These are phyloP conservation scores for Kodamaea nitidulidarum DNA, from an alignment of 805 yeast genomes.

Conservation along the genomic window DNA sequence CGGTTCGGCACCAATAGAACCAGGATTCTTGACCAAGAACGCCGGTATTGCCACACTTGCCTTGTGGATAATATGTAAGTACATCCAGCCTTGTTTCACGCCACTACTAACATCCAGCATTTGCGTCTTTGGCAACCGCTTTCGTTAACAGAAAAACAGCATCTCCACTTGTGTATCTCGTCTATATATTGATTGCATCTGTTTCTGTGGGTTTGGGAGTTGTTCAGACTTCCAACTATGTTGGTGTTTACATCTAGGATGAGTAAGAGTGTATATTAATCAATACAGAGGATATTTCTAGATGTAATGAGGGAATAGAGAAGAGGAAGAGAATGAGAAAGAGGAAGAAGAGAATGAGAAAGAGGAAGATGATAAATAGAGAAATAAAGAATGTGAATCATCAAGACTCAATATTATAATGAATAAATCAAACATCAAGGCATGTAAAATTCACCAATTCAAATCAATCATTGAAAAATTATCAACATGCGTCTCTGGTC, in stretches of 20 bases:
- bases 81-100: neutral
- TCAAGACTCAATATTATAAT: neutral
- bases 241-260: conserved; percentile 41
- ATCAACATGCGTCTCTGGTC: conserved; percentile 6
- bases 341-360: too few species aligned
- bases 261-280: too few species aligned
- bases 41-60: conserved; percentile 20
- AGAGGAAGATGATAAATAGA: neutral
- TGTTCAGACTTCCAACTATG: conserved; percentile 36
- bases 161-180: conserved; percentile 20
- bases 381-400: neutral
- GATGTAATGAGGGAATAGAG: too few species aligned
- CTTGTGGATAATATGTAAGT: conserved; percentile 23
- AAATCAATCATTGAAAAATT: neutral
- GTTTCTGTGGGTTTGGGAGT: conserved; percentile 35
- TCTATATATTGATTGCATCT: conserved; percentile 33
- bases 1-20: conserved; percentile 22
- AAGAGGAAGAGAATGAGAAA: too few species aligned
- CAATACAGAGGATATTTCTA: too few species aligned
- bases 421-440: too few species aligned
- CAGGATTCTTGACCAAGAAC: conserved; percentile 15
- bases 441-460: neutral
- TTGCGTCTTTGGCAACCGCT: conserved; percentile 26
- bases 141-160: conserved; percentile 27
- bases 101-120: conserved; percentile 23